These are phyloP conservation scores for Mucor mucedo DNA, from an alignment of 371 early-diverging fungal species.

Conservation along the genomic window DNA sequence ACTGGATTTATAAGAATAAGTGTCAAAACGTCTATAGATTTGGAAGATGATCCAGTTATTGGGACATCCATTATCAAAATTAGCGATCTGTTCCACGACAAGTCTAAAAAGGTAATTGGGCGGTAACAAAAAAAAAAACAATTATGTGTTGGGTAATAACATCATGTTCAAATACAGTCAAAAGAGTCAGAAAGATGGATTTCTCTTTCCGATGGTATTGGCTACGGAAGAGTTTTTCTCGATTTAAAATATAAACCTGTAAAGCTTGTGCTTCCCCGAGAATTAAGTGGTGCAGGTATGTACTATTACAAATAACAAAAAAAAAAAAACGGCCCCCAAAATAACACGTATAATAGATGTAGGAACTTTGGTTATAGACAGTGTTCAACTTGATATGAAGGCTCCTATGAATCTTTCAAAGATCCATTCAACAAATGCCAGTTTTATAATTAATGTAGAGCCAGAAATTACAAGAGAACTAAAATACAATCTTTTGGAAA, in stretches of 20 bases:
- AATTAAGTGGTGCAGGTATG: constrained; percentile 26
- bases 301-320: background rate
- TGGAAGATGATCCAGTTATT: constrained; percentile 44
- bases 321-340: background rate
- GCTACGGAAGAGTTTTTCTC: constrained; percentile 35
- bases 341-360: constrained; percentile 21
- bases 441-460: constrained; percentile 33
- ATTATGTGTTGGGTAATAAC: background rate
- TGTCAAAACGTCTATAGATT: constrained; percentile 33
- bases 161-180: background rate
- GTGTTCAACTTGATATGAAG: constrained; percentile 22
- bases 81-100: constrained; percentile 29
- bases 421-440: constrained; percentile 22
- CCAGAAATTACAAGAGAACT: constrained; percentile 32
- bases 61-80: constrained; percentile 35
- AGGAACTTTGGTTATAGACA: constrained; percentile 37
- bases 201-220: constrained; percentile 38
- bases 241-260: constrained; percentile 39
- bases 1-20: constrained; percentile 35
- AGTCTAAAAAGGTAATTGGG: constrained; percentile 26
- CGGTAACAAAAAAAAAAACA: background rate
- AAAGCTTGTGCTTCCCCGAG: constrained; percentile 33
- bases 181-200: constrained; percentile 41
- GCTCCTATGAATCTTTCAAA: constrained; percentile 17
- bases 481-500: background rate